Percentiles rank a stretch among this genome's conserved stretches.
phyloP scores from a whole-genome alignment of 768 basidiomycete genomes.

The Mycena indigotica region DNA sequence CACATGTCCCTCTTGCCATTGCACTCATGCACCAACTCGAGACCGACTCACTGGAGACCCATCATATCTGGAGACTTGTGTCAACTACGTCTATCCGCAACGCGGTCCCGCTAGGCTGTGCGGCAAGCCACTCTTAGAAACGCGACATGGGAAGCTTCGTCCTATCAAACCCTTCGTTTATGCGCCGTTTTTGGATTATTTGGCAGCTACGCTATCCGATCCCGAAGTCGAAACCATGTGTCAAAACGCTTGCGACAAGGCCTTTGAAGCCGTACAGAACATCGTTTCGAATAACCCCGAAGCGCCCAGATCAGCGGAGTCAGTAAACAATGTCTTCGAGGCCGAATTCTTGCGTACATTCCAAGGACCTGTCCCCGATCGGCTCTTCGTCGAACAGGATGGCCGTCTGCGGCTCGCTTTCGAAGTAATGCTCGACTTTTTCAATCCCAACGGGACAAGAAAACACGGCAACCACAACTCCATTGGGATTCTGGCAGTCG shows the following conservation, averaged over 20 bases:
- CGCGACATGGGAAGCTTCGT: constrained; percentile 2
- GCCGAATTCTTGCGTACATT: constrained; percentile 26
- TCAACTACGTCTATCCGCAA: neutral
- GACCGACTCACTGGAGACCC: neutral
- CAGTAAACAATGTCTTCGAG: constrained; percentile 24
- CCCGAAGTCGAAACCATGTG: constrained; percentile 12
- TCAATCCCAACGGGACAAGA: constrained; percentile 27
- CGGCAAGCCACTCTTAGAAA: neutral
- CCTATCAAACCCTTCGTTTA: constrained; percentile 16
- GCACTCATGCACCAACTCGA: neutral
- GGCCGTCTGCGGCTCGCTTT: constrained; percentile 21
- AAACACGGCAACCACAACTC: constrained; percentile 21
- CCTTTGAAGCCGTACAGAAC: constrained; percentile 8
- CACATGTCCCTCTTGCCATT: constrained; percentile 7
- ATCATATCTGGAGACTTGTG: neutral
- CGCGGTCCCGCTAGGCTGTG: neutral
- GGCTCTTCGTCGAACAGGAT: constrained; percentile 16
- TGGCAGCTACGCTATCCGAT: constrained; percentile 17
- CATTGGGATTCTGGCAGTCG: constrained; percentile 30
- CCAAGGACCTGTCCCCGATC: constrained; percentile 19
- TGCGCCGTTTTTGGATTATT: constrained; percentile 23
- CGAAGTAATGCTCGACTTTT: constrained; percentile 29
- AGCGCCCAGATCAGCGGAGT: neutral
- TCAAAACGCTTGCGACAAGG: constrained; percentile 20
- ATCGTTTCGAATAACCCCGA: neutral